Evolutionary conservation across 768 basidiomycete genomes (phyloP).

Genomic region (Daedaleopsis nitida): DNA sequence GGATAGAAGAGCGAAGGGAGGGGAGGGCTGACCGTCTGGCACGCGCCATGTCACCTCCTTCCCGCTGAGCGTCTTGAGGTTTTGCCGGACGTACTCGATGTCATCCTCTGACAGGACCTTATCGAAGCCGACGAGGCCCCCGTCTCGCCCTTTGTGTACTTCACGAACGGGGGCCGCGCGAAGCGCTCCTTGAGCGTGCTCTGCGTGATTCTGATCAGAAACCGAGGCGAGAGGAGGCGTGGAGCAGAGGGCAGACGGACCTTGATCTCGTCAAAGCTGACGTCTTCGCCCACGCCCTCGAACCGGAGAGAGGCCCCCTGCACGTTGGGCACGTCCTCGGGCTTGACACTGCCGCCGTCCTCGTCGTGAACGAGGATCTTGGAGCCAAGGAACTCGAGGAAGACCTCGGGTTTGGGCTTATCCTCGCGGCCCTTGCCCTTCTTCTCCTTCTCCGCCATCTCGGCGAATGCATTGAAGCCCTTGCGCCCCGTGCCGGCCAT

Average conservation of each 20-base stretch:
- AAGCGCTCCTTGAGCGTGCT: constrained; percentile 51
- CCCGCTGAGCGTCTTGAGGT: constrained; percentile 63
- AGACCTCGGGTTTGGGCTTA: constrained; percentile 54
- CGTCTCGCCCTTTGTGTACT: constrained; percentile 47
- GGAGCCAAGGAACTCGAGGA: constrained; percentile 73
- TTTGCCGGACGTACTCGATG: constrained; percentile 65
- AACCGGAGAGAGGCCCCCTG: constrained; percentile 51
- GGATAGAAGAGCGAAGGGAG: not conserved
- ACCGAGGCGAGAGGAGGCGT: not conserved
- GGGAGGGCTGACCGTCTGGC: constrained; percentile 52
- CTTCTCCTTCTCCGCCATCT: constrained; percentile 45
- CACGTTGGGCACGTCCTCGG: constrained; percentile 44
- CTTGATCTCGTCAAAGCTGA: constrained; percentile 67
- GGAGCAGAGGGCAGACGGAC: constrained; percentile 19
- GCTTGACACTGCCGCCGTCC: constrained; percentile 45
- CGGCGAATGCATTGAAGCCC: constrained; percentile 82
- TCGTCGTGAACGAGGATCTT: constrained; percentile 66
- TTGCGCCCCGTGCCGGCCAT: constrained; percentile 46
- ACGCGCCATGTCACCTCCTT: constrained; percentile 66
- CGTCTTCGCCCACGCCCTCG: constrained; percentile 54
- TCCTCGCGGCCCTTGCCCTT: constrained; percentile 29
- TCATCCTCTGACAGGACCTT: constrained; percentile 73
- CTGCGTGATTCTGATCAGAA: constrained; percentile 28
- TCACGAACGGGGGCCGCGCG: constrained; percentile 47
- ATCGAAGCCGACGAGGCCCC: constrained; percentile 57